Conservation (phyloP, 768 basidiomycete genomes). For the Mycena galericulata region DNA sequence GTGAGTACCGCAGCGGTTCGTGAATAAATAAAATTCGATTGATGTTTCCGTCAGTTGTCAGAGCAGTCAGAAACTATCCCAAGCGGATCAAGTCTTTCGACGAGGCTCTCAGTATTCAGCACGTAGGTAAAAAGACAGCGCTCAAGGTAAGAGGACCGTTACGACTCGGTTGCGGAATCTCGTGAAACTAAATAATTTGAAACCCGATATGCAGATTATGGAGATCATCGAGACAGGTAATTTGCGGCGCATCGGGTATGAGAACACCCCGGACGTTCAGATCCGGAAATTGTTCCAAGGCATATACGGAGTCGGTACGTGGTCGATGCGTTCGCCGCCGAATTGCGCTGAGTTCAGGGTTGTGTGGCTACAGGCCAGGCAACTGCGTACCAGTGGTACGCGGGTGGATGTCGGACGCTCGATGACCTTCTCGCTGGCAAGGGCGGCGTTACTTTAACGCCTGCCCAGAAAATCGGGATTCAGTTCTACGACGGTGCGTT, state of each 20-base stretch:
- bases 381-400: constrained; percentile 81
- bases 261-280: constrained; percentile 72
- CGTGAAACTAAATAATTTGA: not conserved
- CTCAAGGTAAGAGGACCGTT: constrained; percentile 65
- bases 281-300: constrained; percentile 74
- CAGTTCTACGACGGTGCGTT: constrained; percentile 74
- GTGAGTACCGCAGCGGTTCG: constrained; percentile 49
- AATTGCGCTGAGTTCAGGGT: not conserved
- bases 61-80: constrained; percentile 65
- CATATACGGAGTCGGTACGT: constrained; percentile 88
- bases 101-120: constrained; percentile 70
- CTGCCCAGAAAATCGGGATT: constrained; percentile 75
- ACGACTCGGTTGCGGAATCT: not conserved
- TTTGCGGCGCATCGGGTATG: constrained; percentile 75
- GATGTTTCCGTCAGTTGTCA: constrained; percentile 59
- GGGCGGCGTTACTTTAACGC: constrained; percentile 69
- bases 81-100: constrained; percentile 67
- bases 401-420: constrained; percentile 80
- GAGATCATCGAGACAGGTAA: constrained; percentile 84
- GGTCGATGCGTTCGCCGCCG: not conserved
- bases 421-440: constrained; percentile 75
- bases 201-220: constrained; percentile 69
- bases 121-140: constrained; percentile 83
- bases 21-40: not conserved
- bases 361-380: constrained; percentile 59